Conservation (phyloP, 495 filamentous ascomycete genomes). For the Xylaria telfairii region DNA sequence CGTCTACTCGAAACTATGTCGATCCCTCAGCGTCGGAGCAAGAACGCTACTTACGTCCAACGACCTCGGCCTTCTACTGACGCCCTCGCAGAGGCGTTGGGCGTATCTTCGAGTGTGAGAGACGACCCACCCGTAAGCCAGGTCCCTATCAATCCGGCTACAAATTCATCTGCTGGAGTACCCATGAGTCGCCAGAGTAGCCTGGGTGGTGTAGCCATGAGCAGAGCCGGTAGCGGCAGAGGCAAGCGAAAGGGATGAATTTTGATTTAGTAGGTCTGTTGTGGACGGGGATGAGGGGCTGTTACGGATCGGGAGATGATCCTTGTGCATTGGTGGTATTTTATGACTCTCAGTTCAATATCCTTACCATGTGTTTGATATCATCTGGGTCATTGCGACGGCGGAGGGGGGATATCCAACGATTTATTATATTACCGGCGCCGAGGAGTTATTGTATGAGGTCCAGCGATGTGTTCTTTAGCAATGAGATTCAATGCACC, state of each 20-base stretch:
- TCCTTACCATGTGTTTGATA: not conserved
- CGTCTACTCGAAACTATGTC: conserved; percentile 52
- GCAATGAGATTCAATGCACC: not conserved
- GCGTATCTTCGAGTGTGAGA: conserved; percentile 45
- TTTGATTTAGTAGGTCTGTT: not conserved
- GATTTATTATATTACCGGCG: not conserved
- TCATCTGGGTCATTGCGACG: not conserved
- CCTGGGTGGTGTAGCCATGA: conserved; percentile 57
- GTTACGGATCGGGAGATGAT: not conserved
- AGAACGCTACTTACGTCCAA: conserved; percentile 48
- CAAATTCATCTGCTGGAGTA: conserved; percentile 41
- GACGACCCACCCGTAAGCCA: conserved; percentile 29
- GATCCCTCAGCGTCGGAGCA: conserved; percentile 41
- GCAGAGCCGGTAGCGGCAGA: conserved; percentile 46
- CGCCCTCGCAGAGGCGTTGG: conserved; percentile 47
- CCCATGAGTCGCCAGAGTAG: conserved; percentile 59
- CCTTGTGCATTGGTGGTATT: not conserved
- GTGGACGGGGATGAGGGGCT: not conserved
- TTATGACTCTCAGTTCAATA: not conserved
- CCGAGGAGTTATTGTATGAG: not conserved
- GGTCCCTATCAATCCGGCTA: conserved; percentile 20
- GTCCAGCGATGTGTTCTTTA: not conserved
- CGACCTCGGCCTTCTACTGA: conserved; percentile 52
- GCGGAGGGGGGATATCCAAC: not conserved
- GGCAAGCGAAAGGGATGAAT: conserved; percentile 40